phyloP scores from a whole-genome alignment of 768 basidiomycete genomes.

The Tricholomella constricta region DNA sequence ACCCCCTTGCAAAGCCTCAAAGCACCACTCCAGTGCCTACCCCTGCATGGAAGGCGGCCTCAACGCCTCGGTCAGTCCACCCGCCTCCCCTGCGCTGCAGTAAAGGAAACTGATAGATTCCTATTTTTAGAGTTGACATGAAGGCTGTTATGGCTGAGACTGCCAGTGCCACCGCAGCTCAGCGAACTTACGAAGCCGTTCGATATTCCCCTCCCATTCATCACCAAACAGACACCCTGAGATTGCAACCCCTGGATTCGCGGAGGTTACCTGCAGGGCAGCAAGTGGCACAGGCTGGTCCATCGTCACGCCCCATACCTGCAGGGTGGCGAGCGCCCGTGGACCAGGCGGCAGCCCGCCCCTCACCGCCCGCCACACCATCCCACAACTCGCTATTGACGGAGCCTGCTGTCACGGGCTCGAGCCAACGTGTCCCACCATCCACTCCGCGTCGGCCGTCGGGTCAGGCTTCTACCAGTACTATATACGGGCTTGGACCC shows the following conservation, averaged over 20 bases:
- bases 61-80: slow-evolving; percentile 50
- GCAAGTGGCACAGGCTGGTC: not conserved
- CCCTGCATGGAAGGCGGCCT: slow-evolving; percentile 51
- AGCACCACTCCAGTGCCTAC: slow-evolving; percentile 16
- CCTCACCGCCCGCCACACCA: slow-evolving; percentile 12
- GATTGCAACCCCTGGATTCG: slow-evolving; percentile 3
- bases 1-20: slow-evolving; percentile 8
- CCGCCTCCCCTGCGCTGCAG: not conserved
- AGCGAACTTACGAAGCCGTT: slow-evolving; percentile 4
- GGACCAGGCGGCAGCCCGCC: slow-evolving; percentile 6
- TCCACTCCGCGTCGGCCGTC: slow-evolving; percentile 22
- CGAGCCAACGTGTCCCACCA: slow-evolving; percentile 18
- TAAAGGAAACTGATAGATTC: slow-evolving; percentile 10
- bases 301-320: slow-evolving; percentile 4
- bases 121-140: slow-evolving; percentile 70
- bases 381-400: not conserved
- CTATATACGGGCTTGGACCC: slow-evolving; percentile 54
- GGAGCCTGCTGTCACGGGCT: not conserved
- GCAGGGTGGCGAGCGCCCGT: slow-evolving; percentile 8
- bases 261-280: not conserved
- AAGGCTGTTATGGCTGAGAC: slow-evolving; percentile 84
- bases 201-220: not conserved
- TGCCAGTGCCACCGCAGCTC: slow-evolving; percentile 16
- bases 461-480: slow-evolving; percentile 15
- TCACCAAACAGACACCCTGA: not conserved